These are phyloP conservation scores for Claviceps sp. DNA, from an alignment of 2,329 filamentous ascomycete genomes.

Conservation along the genomic window DNA sequence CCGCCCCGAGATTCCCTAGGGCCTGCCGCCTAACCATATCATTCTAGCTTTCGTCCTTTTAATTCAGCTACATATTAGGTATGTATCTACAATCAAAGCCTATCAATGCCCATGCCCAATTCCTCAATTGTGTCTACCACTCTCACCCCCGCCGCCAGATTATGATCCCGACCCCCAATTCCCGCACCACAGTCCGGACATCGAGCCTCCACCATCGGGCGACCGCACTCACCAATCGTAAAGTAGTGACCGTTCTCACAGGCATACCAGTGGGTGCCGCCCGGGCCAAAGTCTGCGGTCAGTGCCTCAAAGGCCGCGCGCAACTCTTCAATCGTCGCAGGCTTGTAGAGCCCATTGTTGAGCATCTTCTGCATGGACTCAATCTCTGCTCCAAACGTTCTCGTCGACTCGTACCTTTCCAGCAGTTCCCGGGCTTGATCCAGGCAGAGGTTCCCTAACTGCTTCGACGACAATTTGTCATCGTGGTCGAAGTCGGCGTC, in stretches of 20 bases:
- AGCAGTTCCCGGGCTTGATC: background rate
- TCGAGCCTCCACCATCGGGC: conserved; percentile 44
- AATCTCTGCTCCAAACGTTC: background rate
- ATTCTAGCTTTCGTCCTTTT: no score
- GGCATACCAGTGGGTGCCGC: conserved; percentile 48
- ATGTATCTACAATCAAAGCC: background rate
- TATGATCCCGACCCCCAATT: conserved; percentile 43
- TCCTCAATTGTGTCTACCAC: conserved; percentile 21
- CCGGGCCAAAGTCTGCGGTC: conserved; percentile 30
- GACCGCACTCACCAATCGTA: conserved; percentile 52
- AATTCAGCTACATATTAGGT: no score
- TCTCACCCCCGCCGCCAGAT: conserved; percentile 35
- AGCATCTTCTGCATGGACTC: background rate
- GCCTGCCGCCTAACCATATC: no score
- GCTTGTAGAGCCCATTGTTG: conserved; percentile 29
- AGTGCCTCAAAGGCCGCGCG: conserved; percentile 37
- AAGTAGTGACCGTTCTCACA: conserved; percentile 47
- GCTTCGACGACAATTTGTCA: background rate
- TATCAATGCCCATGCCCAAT: background rate
- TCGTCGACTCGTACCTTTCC: background rate
- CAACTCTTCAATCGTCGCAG: conserved; percentile 38
- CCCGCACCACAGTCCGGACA: conserved; percentile 49
- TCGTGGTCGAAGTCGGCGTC: background rate
- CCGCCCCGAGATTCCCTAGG: no score
- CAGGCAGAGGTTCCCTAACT: background rate